phyloP scores from a whole-genome alignment of 306 rosid genomes.

The Corylus americana region DNA sequence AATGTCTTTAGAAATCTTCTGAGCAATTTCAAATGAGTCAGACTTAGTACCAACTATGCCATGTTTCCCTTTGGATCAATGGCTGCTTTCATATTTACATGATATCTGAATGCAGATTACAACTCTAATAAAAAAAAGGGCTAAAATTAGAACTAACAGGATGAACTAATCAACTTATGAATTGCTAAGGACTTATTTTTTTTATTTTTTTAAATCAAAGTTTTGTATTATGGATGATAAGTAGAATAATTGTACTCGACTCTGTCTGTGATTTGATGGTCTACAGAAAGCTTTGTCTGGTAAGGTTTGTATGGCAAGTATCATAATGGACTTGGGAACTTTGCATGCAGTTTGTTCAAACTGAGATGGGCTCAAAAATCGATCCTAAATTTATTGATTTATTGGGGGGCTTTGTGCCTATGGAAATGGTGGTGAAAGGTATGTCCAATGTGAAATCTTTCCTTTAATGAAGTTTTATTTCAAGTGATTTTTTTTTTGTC shows the following conservation, averaged over 20 bases:
- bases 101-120: neutral
- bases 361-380: conserved; percentile 51
- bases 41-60: neutral
- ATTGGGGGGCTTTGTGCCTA: conserved; percentile 76
- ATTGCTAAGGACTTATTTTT: neutral
- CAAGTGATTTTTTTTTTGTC: neutral
- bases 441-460: conserved; percentile 14
- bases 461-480: conserved; percentile 21
- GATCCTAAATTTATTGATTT: conserved; percentile 31
- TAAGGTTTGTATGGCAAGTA: conserved; percentile 17
- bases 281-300: conserved; percentile 11
- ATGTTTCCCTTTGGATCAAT: neutral
- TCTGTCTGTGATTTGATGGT: neutral
- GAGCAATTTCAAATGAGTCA: neutral
- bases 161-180: neutral
- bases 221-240: neutral
- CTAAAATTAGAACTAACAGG: neutral
- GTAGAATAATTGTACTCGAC: neutral
- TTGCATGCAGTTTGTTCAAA: conserved; percentile 77
- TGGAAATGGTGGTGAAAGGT: conserved; percentile 93
- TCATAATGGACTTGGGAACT: conserved; percentile 12
- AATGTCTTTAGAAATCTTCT: neutral
- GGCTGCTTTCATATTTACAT: neutral
- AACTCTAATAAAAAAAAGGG: neutral
- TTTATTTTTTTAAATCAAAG: no score